A percentile compares a stretch with the other conserved stretches of the same genome.
Evolutionary conservation across 495 filamentous ascomycete genomes (phyloP).

Genomic region (Hyaloscypha hepaticicola): DNA sequence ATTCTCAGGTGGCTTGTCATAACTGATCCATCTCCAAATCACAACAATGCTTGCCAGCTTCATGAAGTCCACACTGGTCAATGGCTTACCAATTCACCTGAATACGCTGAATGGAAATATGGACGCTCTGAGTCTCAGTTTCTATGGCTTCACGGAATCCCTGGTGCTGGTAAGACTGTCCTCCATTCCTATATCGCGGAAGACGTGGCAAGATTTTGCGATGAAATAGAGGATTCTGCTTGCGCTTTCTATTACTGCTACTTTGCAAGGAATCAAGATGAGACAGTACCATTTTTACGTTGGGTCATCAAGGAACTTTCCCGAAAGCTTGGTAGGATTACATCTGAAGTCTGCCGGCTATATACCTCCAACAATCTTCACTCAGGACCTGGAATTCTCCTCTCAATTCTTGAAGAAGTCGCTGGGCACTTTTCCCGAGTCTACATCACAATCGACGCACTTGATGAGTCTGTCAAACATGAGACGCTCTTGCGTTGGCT

Average conservation of each 20-base stretch:
- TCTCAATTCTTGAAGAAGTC: constrained; percentile 11
- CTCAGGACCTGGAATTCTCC: background rate
- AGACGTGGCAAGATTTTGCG: background rate
- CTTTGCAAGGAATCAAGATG: constrained; percentile 30
- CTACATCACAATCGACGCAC: constrained; percentile 37
- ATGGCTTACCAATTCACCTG: constrained; percentile 5
- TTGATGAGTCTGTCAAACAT: constrained; percentile 34
- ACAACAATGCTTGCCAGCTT: background rate
- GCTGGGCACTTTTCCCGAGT: constrained; percentile 27
- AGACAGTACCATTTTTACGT: constrained; percentile 23
- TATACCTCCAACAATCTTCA: background rate
- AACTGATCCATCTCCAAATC: background rate
- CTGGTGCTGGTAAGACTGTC: constrained; percentile 31
- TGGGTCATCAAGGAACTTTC: constrained; percentile 30
- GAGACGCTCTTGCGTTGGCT: background rate
- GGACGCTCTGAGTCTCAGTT: constrained; percentile 13
- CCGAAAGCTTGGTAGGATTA: constrained; percentile 20
- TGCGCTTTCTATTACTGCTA: constrained; percentile 35
- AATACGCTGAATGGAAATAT: constrained; percentile 23
- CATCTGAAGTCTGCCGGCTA: background rate
- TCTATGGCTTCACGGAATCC: constrained; percentile 32
- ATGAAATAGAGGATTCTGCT: background rate
- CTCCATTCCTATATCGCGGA: constrained; percentile 21
- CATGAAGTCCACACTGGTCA: constrained; percentile 8
- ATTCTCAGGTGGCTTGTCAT: background rate